These are phyloP conservation scores for Tulasnella sp. DNA, from an alignment of 768 basidiomycete species.

Conservation along the genomic window DNA sequence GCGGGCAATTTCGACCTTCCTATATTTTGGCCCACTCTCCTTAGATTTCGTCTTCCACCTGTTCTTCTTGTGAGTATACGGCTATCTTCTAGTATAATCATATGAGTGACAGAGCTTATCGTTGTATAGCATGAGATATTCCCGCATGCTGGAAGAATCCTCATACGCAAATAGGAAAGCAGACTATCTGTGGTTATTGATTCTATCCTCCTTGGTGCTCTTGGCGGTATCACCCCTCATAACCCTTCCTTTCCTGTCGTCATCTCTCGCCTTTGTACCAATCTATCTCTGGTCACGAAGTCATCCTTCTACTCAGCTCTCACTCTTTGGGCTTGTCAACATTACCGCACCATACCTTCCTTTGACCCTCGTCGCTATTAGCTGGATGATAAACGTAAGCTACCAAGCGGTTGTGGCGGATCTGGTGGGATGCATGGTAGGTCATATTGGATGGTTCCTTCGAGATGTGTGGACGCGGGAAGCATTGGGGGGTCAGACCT, in stretches of 20 bases:
- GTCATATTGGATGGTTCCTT: constrained; percentile 75
- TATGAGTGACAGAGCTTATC: neutral
- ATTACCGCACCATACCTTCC: constrained; percentile 95
- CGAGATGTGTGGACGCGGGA: constrained; percentile 81
- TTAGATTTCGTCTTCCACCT: constrained; percentile 94
- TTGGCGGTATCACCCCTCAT: constrained; percentile 84
- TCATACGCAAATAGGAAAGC: constrained; percentile 83
- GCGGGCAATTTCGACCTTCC: constrained; percentile 82
- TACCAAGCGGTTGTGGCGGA: constrained; percentile 76
- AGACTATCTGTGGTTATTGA: constrained; percentile 90
- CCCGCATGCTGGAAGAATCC: constrained; percentile 91
- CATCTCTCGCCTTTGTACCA: constrained; percentile 83
- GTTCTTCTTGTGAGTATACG: constrained; percentile 81
- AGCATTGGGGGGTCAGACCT: constrained; percentile 61
- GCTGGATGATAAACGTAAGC: constrained; percentile 64
- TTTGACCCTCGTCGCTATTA: constrained; percentile 64
- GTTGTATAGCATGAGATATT: constrained; percentile 83
- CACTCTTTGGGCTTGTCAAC: constrained; percentile 86
- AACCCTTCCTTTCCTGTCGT: constrained; percentile 86
- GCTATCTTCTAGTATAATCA: neutral
- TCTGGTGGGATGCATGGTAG: constrained; percentile 73
- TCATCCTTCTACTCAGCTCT: constrained; percentile 91
- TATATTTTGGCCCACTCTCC: constrained; percentile 89
- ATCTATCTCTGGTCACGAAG: constrained; percentile 96
- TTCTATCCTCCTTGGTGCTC: constrained; percentile 72